Conservation (phyloP, 108 stramenopile species). For the Fragilariopsis cylindrus region DNA sequence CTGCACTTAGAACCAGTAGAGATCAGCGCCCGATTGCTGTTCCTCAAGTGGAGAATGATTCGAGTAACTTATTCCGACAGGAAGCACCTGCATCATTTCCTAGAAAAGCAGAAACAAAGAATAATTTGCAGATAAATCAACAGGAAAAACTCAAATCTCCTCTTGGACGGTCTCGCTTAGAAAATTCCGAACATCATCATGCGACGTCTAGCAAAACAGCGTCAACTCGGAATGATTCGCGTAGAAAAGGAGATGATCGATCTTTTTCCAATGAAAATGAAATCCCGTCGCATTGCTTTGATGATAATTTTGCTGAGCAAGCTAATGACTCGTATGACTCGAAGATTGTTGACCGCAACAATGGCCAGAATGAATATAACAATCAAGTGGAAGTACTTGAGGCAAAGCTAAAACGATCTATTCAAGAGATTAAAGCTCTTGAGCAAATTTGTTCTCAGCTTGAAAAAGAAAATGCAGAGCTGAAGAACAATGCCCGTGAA, state of each 20-base stretch:
- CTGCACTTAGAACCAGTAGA: not conserved
- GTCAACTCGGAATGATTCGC: not conserved
- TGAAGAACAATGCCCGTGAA: conserved; percentile 13
- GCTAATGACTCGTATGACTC: no score
- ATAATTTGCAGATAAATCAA: not conserved
- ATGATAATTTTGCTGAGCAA: not conserved
- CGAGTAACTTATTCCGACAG: no score
- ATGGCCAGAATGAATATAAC: not conserved
- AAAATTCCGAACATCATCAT: not conserved
- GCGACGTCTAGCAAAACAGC: not conserved
- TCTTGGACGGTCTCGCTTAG: conserved; percentile 5
- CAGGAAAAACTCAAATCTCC: conserved; percentile 10
- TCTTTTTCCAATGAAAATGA: not conserved
- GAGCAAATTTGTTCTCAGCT: conserved; percentile 22
- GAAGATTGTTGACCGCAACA: not conserved
- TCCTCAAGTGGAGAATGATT: no score
- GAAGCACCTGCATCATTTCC: not conserved
- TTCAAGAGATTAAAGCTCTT: conserved; percentile 24
- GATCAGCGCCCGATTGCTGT: not conserved
- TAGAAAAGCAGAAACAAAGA: not conserved
- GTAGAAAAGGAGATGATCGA: not conserved
- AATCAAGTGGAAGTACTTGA: conserved; percentile 7
- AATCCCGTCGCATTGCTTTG: not conserved
- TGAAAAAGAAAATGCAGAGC: conserved; percentile 28
- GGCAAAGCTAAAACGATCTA: conserved; percentile 15